phyloP scores from a whole-genome alignment of 306 rosid species.

The Hylodesmum podocarpum region DNA sequence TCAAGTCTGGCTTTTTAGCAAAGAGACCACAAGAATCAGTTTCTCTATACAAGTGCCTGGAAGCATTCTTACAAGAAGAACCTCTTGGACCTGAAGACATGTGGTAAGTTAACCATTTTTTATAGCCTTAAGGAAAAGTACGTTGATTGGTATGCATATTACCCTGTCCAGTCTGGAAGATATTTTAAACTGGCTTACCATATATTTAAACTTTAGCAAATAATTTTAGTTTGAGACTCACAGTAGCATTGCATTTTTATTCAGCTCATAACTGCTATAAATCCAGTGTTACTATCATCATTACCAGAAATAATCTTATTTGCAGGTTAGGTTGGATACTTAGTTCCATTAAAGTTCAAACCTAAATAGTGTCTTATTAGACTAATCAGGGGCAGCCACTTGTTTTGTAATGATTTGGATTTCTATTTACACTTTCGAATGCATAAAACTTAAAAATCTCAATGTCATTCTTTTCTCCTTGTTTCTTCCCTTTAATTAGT shows the following conservation, averaged over 20 bases:
- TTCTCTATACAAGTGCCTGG: conserved; percentile 93
- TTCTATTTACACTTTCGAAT: conserved; percentile 13
- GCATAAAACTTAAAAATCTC: conserved; percentile 1
- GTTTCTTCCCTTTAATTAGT: background rate
- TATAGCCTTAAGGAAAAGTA: conserved; percentile 12
- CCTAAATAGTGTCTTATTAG: conserved; percentile 15
- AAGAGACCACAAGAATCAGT: conserved; percentile 83
- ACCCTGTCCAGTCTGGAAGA: conserved; percentile 15
- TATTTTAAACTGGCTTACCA: conserved; percentile 7
- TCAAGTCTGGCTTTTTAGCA: conserved; percentile 62
- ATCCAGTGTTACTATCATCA: background rate
- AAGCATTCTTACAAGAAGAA: conserved; percentile 96
- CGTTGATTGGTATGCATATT: conserved; percentile 22
- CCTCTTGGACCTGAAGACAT: conserved; percentile 99
- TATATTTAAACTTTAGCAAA: conserved; percentile 25
- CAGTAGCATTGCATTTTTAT: background rate
- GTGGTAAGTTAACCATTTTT: conserved; percentile 69
- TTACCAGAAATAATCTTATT: conserved; percentile 5
- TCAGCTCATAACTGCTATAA: background rate
- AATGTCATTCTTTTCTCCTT: background rate
- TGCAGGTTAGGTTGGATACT: conserved; percentile 13
- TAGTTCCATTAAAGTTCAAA: conserved; percentile 2
- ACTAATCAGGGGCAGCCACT: background rate
- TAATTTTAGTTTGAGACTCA: conserved; percentile 13
- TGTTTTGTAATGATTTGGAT: conserved; percentile 4